Percentiles rank a stretch among this genome's conserved stretches.
These are phyloP conservation scores for Phaeotremella skinneri DNA, from an alignment of 768 basidiomycete genomes.

Conservation along the genomic window DNA sequence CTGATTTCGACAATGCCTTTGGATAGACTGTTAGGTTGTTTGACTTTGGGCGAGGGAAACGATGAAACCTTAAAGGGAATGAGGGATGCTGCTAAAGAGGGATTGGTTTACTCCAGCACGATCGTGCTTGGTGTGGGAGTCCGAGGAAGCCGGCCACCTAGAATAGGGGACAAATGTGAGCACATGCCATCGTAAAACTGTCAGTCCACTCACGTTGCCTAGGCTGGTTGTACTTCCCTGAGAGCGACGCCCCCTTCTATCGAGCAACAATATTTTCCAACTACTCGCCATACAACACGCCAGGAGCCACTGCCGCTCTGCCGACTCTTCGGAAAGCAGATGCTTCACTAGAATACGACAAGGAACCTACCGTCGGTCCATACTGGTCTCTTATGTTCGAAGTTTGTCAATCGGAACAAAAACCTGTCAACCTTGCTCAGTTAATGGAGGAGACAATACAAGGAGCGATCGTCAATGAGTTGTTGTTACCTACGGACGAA, in stretches of 20 bases:
- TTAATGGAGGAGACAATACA: constrained; percentile 51
- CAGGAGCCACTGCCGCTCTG: constrained; percentile 33
- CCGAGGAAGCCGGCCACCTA: constrained; percentile 48
- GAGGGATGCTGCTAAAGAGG: constrained; percentile 27
- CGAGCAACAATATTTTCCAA: constrained; percentile 54
- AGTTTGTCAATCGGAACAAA: constrained; percentile 52
- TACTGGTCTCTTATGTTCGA: constrained; percentile 55
- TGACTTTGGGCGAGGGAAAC: constrained; percentile 22
- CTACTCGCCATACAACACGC: constrained; percentile 53
- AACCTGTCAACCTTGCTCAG: constrained; percentile 50
- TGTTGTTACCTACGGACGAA: constrained; percentile 50
- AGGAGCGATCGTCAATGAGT: constrained; percentile 50
- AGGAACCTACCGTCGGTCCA: constrained; percentile 37
- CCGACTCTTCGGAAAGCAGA: constrained; percentile 51
- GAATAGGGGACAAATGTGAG: constrained; percentile 53
- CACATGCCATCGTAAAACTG: background rate
- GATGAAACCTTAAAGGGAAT: constrained; percentile 19
- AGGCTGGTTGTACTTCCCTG: constrained; percentile 51
- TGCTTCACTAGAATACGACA: constrained; percentile 32
- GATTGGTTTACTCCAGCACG: constrained; percentile 51
- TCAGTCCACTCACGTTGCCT: background rate
- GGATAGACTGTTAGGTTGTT: constrained; percentile 43
- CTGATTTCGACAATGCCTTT: constrained; percentile 52
- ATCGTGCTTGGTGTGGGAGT: constrained; percentile 53
- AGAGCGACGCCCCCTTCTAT: constrained; percentile 54